A percentile compares a stretch with the other conserved stretches of the same genome.
These are phyloP conservation scores for Pyricularia grisea DNA, from an alignment of 2,329 filamentous ascomycete genomes.

Conservation along the genomic window DNA sequence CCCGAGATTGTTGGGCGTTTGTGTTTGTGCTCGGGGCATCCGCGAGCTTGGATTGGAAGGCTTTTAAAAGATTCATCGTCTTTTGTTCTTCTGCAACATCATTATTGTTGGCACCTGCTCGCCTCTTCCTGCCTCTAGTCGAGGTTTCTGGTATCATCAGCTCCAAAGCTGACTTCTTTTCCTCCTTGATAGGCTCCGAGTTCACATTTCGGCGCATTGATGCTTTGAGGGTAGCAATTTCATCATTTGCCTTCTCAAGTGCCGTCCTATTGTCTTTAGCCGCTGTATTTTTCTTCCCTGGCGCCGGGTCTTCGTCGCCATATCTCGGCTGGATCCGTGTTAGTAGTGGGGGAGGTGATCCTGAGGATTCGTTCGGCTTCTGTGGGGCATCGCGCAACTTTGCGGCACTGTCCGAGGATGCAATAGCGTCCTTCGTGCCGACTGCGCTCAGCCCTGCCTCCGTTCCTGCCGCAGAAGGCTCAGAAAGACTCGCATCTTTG, in stretches of 20 bases:
- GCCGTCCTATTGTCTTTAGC: slow-evolving; percentile 29
- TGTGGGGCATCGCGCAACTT: background rate
- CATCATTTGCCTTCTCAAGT: slow-evolving; percentile 65
- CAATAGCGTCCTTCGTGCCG: background rate
- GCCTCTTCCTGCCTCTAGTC: slow-evolving; percentile 60
- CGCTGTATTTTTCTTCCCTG: slow-evolving; percentile 17
- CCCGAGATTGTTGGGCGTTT: background rate
- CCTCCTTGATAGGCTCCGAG: slow-evolving; percentile 39
- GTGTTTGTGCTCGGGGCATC: slow-evolving; percentile 11
- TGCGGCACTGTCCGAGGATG: background rate
- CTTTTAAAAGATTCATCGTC: slow-evolving; percentile 62
- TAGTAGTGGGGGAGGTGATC: background rate
- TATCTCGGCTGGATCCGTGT: slow-evolving; percentile 3
- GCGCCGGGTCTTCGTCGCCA: slow-evolving; percentile 22
- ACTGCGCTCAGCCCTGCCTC: background rate
- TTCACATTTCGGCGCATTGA: slow-evolving; percentile 64
- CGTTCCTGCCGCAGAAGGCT: background rate
- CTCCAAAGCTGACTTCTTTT: slow-evolving; percentile 60
- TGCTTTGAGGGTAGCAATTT: slow-evolving; percentile 71
- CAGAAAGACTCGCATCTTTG: slow-evolving; percentile 14
- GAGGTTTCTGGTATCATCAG: slow-evolving; percentile 66
- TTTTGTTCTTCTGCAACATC: slow-evolving; percentile 50
- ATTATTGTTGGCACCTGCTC: slow-evolving; percentile 43
- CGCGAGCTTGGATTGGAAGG: slow-evolving; percentile 68
- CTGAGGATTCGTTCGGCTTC: background rate